A percentile compares a stretch with the other conserved stretches of the same genome.
phyloP scores from a whole-genome alignment of 1,139 yeast genomes.

The Meyerozyma carpophila region DNA sequence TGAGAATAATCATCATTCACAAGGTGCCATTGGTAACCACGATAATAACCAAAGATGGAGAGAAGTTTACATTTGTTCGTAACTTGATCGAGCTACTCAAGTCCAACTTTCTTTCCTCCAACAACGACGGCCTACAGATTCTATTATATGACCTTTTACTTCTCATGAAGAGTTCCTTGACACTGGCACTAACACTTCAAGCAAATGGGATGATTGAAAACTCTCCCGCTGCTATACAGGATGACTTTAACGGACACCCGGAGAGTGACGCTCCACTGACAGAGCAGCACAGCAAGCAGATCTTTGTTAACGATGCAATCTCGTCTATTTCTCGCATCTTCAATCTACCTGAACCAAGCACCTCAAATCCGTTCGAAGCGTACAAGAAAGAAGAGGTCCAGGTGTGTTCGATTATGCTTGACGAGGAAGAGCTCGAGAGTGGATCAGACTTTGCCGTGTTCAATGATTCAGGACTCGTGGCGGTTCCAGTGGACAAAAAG shows the following conservation, averaged over 20 bases:
- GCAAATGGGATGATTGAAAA: constrained; percentile 1
- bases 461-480: constrained; percentile 22
- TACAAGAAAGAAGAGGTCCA: constrained; percentile 18
- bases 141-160: constrained; percentile 59
- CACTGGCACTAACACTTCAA: constrained; percentile 14
- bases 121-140: constrained; percentile 49
- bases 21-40: constrained; percentile 33
- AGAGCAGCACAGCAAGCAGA: neutral
- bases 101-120: constrained; percentile 30
- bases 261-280: neutral
- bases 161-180: constrained; percentile 43
- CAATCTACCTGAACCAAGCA: constrained; percentile 31
- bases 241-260: neutral
- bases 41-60: constrained; percentile 28
- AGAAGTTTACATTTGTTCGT: constrained; percentile 31
- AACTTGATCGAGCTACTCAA: constrained; percentile 45
- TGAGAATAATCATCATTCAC: constrained; percentile 59
- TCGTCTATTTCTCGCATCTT: constrained; percentile 18
- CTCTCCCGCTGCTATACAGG: constrained; percentile 2
- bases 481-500: constrained; percentile 16
- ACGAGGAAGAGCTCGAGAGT: constrained; percentile 26
- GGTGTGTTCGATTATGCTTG: constrained; percentile 26
- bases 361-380: constrained; percentile 20
- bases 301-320: neutral
- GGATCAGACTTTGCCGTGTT: constrained; percentile 32